Evolutionary conservation across 2,329 filamentous ascomycete genomes (phyloP).

Genomic region (Clarireedia monteithiana): DNA sequence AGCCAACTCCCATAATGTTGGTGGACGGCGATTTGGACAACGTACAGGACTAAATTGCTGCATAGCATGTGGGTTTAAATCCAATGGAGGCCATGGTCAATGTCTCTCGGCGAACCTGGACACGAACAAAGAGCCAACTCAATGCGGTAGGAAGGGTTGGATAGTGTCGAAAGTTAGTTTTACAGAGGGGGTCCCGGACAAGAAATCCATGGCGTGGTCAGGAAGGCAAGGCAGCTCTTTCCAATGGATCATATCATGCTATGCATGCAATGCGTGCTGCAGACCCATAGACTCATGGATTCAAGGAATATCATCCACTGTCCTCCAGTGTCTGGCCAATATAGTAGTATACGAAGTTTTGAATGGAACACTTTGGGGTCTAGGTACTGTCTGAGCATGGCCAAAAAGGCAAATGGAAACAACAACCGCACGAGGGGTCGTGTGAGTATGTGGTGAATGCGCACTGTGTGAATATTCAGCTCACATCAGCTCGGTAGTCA

Average conservation of each 20-base stretch:
- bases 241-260: not conserved
- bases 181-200: too few species aligned
- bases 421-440: not conserved
- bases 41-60: not conserved
- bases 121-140: not conserved
- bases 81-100: not conserved
- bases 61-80: not conserved
- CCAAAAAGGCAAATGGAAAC: too few species aligned
- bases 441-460: not conserved
- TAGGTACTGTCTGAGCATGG: not conserved
- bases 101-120: not conserved
- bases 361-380: too few species aligned
- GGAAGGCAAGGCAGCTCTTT: not conserved
- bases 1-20: not conserved
- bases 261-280: too few species aligned
- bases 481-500: slow-evolving; percentile 8
- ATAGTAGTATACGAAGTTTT: too few species aligned
- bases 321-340: too few species aligned
- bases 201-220: too few species aligned
- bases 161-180: not conserved
- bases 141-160: not conserved
- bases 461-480: not conserved
- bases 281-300: too few species aligned
- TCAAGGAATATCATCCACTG: too few species aligned
- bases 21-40: not conserved